A percentile compares a stretch with the other conserved stretches of the same genome.
These are phyloP conservation scores for Thuja plicata DNA, from an alignment of 83 land plant species.

Conservation along the genomic window DNA sequence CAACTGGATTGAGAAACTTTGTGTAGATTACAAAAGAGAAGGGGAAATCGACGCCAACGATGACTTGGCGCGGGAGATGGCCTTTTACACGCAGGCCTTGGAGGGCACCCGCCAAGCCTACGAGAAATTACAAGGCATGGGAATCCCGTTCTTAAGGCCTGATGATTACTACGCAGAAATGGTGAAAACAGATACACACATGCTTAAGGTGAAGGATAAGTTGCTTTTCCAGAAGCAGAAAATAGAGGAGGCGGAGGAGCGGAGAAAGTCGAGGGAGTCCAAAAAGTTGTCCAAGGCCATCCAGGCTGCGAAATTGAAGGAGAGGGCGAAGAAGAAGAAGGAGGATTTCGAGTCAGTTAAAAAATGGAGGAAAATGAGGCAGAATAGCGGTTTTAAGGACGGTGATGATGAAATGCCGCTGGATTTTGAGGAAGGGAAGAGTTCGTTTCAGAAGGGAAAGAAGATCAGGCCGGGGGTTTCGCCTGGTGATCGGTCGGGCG, in stretches of 20 bases:
- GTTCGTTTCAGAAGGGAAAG: slow-evolving; percentile 31
- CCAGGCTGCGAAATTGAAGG: slow-evolving; percentile 84
- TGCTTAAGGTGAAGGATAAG: slow-evolving; percentile 87
- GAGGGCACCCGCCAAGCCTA: slow-evolving; percentile 80
- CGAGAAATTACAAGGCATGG: slow-evolving; percentile 60
- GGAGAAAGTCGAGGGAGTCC: slow-evolving; percentile 86
- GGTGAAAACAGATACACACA: slow-evolving; percentile 93
- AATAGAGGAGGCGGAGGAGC: slow-evolving; percentile 93
- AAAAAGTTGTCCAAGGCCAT: slow-evolving; percentile 85
- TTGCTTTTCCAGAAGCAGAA: slow-evolving; percentile 70
- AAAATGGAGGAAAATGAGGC: slow-evolving; percentile 96
- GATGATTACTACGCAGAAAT: slow-evolving; percentile 97
- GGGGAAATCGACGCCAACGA: slow-evolving; percentile 82
- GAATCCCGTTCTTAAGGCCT: slow-evolving; percentile 86
- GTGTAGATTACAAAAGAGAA: slow-evolving; percentile 40
- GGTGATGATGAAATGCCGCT: slow-evolving; percentile 42
- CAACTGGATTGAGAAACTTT: slow-evolving; percentile 76
- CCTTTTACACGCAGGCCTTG: slow-evolving; percentile 89
- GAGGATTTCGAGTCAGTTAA: slow-evolving; percentile 91
- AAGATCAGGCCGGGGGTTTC: slow-evolving; percentile 49
- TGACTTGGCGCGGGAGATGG: slow-evolving; percentile 80
- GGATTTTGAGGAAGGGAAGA: slow-evolving; percentile 30
- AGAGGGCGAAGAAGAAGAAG: slow-evolving; percentile 91
- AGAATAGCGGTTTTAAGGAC: slow-evolving; percentile 63
- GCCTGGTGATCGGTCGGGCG: slow-evolving; percentile 91